Conservation (phyloP, 306 rosid genomes). For the Cucurbita ficifolia region DNA sequence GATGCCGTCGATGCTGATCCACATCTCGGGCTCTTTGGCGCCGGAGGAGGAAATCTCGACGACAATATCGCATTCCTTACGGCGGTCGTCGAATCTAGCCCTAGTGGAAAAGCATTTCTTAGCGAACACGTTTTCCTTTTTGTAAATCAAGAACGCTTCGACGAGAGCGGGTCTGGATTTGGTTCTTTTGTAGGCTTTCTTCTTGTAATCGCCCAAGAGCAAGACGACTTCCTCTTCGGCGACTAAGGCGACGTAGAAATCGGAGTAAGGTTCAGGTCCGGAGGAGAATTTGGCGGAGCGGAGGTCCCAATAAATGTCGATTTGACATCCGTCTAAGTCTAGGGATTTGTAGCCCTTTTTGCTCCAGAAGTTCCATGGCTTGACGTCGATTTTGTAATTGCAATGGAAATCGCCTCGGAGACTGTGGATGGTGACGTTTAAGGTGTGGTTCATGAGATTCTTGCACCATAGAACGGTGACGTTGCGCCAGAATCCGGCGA, state of each 20-base stretch:
- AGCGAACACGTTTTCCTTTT: slow-evolving; percentile 69
- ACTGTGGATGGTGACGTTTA: slow-evolving; percentile 41
- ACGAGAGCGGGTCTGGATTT: slow-evolving; percentile 34
- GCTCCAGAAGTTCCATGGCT: slow-evolving; percentile 81
- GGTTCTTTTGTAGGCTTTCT: slow-evolving; percentile 76
- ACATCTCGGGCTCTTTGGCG: slow-evolving; percentile 66
- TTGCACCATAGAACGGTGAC: slow-evolving; percentile 61
- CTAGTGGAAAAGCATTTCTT: slow-evolving; percentile 59
- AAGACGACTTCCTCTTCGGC: slow-evolving; percentile 62
- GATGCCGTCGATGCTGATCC: slow-evolving; percentile 85
- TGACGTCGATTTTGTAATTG: slow-evolving; percentile 57
- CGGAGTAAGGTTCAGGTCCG: slow-evolving; percentile 55
- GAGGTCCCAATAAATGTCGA: slow-evolving; percentile 73
- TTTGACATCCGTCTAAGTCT: slow-evolving; percentile 33
- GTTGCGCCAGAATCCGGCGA: slow-evolving; percentile 49
- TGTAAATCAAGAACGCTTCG: slow-evolving; percentile 36
- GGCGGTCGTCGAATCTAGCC: slow-evolving; percentile 45
- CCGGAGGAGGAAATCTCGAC: slow-evolving; percentile 60
- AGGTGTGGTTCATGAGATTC: slow-evolving; percentile 48
- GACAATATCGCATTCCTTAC: slow-evolving; percentile 51
- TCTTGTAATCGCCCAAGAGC: slow-evolving; percentile 67
- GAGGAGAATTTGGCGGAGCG: slow-evolving; percentile 44
- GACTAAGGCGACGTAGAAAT: slow-evolving; percentile 52
- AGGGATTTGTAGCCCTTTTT: slow-evolving; percentile 66
- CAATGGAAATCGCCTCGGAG: slow-evolving; percentile 34